These are phyloP conservation scores for Durusdinium trenchii DNA, from an alignment of 73 alveolate species.

Conservation along the genomic window DNA sequence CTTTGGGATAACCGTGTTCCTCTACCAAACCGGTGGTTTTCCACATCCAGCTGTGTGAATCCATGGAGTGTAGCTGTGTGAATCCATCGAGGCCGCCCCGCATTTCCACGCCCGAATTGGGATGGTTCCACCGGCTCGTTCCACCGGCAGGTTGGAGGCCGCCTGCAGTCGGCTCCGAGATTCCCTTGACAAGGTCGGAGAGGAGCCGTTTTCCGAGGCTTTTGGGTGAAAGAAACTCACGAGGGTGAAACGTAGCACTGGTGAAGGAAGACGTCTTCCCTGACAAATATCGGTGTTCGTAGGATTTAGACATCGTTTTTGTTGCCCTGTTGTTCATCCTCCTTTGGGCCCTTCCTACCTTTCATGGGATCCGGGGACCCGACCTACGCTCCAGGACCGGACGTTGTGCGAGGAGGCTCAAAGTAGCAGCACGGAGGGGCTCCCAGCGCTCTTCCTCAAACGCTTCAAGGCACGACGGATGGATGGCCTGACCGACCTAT, in stretches of 20 bases:
- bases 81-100: too few species aligned
- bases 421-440: constrained; percentile 67
- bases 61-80: too few species aligned
- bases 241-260: not conserved
- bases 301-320: too few species aligned
- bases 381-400: not conserved
- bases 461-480: constrained; percentile 64
- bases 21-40: too few species aligned
- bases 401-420: constrained; percentile 56
- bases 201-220: not conserved
- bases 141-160: constrained; percentile 62
- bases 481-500: too few species aligned
- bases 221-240: not conserved
- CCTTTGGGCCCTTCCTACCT: too few species aligned
- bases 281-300: not conserved
- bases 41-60: too few species aligned
- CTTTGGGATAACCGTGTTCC: too few species aligned
- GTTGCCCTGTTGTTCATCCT: too few species aligned
- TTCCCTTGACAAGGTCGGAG: constrained; percentile 66
- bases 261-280: not conserved
- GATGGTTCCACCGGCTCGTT: too few species aligned
- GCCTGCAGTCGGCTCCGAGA: constrained; percentile 81
- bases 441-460: constrained; percentile 82
- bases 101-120: too few species aligned
- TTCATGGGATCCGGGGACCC: not conserved